Base-by-base conservation (phyloP, 257 asterid genomes). In the Solanum paucissectum region DNA sequence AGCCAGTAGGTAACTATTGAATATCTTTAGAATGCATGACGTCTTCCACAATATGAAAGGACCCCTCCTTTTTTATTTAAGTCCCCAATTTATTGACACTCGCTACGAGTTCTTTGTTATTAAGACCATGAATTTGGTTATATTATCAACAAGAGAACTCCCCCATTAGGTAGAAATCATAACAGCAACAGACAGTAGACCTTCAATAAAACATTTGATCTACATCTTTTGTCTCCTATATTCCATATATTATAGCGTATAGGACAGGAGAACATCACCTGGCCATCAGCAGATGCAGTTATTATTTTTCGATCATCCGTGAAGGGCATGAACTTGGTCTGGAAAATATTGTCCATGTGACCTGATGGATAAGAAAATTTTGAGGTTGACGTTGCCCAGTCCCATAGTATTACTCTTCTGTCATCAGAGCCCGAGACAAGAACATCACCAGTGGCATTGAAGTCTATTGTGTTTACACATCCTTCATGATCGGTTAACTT, bases 391-490 rank as follows among this genome's bases (percentile, higher is more conserved):
- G 92, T 84, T 44, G 92, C 92, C 98, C 98, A 96, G 40, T 95
- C 95, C 98, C 98, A 95, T 34, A 95, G 91, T 89, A 89, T 95
- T 85, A 95, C 90, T 87, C 90, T 91, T 37, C 86, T 90, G 90
- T 95, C 98, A 92, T 95, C 98, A 49, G 98, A 93, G 86, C 98
- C 98, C 25, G 98, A 95, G 86, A 92, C 95, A 68, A 95, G 94
- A 87, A 91, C 82, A 74, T 95, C 96, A 13, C 98, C 98, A 3
- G 92, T 87, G 25, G 94, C 90, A 88, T 94, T 94, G 92, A 95
- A 95, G 64, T 92, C 93, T 71, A 95, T 81, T 7, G 98, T 91
- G 91, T 95, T 95, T 75, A 95, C 97, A 88, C 98, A 94, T 72
- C 98, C 98, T 75, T 89, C 93, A 40, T 95, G 98, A 18, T 94